A percentile compares a stretch with the other conserved stretches of the same genome.
Conservation (phyloP, 2,329 filamentous ascomycete species). For the Paramyrothecium roridum region DNA sequence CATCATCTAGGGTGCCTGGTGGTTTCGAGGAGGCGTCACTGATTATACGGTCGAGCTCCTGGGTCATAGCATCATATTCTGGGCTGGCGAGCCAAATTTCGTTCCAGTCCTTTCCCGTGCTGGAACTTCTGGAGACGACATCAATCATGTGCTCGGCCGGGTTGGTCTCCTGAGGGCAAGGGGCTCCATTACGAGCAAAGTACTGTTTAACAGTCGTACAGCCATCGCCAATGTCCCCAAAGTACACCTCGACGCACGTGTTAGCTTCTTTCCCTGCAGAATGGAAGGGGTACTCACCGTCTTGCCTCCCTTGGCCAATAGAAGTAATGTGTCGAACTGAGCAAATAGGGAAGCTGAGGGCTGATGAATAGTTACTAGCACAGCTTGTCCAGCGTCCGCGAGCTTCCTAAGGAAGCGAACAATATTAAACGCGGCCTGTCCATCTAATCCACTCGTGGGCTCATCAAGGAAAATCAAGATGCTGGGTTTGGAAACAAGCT, state of each 20-base stretch:
- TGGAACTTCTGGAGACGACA: constrained; percentile 47
- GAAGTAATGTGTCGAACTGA: constrained; percentile 58
- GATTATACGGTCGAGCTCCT: constrained; percentile 63
- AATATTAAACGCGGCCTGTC: constrained; percentile 60
- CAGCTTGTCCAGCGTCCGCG: constrained; percentile 59
- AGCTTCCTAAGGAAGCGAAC: constrained; percentile 63
- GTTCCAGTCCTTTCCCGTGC: constrained; percentile 59
- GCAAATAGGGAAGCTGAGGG: constrained; percentile 60
- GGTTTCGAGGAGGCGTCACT: constrained; percentile 46
- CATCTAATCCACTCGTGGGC: constrained; percentile 60
- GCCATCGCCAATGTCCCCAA: constrained; percentile 60
- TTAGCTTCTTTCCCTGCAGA: no score
- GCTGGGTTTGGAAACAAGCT: constrained; percentile 53
- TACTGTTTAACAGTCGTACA: constrained; percentile 55
- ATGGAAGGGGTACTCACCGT: no score
- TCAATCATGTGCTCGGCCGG: constrained; percentile 76
- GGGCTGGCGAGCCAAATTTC: constrained; percentile 67
- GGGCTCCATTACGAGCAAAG: constrained; percentile 64
- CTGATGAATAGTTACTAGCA: constrained; percentile 65
- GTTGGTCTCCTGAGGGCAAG: constrained; percentile 61
- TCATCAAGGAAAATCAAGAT: constrained; percentile 55
- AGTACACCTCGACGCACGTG: no score
- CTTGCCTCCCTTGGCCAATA: constrained; percentile 57
- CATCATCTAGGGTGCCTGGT: constrained; percentile 40
- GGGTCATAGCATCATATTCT: constrained; percentile 51